phyloP scores from a whole-genome alignment of 2,329 filamentous ascomycete genomes.

The Curvularia hawaiiensis region DNA sequence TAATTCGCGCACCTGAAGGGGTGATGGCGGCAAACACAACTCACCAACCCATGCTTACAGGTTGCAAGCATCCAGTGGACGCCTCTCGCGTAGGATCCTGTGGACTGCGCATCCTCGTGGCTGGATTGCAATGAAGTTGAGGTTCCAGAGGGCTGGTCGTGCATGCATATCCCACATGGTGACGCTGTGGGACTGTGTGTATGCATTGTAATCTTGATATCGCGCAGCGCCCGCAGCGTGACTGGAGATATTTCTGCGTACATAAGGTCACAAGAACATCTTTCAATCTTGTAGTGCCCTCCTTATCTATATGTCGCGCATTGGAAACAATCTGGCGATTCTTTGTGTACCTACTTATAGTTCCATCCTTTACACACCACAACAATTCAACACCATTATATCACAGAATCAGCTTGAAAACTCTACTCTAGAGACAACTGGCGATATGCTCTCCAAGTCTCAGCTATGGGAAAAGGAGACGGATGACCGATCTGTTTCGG shows the following conservation, averaged over 20 bases:
- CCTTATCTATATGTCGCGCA: background rate
- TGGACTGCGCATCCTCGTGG: background rate
- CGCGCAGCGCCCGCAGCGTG: background rate
- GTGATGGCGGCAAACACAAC: background rate
- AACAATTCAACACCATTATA: too few relatives aligned
- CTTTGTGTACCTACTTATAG: background rate
- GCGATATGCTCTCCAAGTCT: too few relatives aligned
- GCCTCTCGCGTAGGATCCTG: too few relatives aligned
- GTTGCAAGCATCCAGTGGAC: background rate
- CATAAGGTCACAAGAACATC: background rate
- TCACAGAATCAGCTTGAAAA: too few relatives aligned
- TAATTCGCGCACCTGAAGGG: slow-evolving; percentile 5
- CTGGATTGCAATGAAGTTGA: background rate
- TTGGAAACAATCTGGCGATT: background rate
- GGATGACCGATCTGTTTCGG: too few relatives aligned
- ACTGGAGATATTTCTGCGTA: background rate
- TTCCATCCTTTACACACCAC: too few relatives aligned
- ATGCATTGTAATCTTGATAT: background rate
- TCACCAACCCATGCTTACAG: background rate
- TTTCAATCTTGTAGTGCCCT: background rate
- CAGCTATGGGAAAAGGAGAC: too few relatives aligned
- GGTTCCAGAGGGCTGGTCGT: background rate
- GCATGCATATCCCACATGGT: background rate
- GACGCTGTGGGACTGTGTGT: background rate
- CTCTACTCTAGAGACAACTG: too few relatives aligned